Percentiles rank a stretch among this genome's conserved stretches.
Conservation (phyloP, 75 land plant genomes). For the Cupressus sempervirens region DNA sequence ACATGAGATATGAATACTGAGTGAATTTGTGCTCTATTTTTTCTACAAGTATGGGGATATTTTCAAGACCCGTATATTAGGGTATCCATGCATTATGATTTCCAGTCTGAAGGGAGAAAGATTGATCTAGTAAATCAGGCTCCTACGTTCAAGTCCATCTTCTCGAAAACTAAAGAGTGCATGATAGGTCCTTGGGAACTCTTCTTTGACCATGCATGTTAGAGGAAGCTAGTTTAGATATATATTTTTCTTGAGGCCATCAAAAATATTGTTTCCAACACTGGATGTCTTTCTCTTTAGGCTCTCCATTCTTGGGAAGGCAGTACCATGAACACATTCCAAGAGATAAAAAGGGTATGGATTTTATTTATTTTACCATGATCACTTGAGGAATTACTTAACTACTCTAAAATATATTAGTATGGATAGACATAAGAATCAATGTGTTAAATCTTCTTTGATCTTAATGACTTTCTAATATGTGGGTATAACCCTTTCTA, state of each 20-base stretch:
- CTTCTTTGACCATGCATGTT: constrained; percentile 71
- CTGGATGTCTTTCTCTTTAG: constrained; percentile 48
- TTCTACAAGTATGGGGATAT: too few species aligned
- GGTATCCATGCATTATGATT: constrained; percentile 80
- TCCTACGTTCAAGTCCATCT: constrained; percentile 88
- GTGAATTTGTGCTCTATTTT: too few species aligned
- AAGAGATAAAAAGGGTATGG: too few species aligned
- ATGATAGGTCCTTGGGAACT: constrained; percentile 78
- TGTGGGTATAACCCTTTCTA: background rate
- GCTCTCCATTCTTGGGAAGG: constrained; percentile 47
- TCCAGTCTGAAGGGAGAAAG: constrained; percentile 80
- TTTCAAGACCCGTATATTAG: too few species aligned
- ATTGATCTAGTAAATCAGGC: constrained; percentile 65
- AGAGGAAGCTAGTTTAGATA: constrained; percentile 59
- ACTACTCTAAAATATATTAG: too few species aligned
- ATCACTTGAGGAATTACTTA: too few species aligned
- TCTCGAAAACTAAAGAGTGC: constrained; percentile 81
- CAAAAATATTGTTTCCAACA: constrained; percentile 32
- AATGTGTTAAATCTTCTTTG: too few species aligned
- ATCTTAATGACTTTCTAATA: too few species aligned
- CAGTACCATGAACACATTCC: too few species aligned
- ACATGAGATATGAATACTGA: too few species aligned
- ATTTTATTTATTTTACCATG: too few species aligned
- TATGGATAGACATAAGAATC: too few species aligned
- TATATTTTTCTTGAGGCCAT: constrained; percentile 71